A percentile compares a stretch with the other conserved stretches of the same genome.
Evolutionary conservation across 2,329 filamentous ascomycete species (phyloP).

Genomic region (Colletotrichum theobromicola): DNA sequence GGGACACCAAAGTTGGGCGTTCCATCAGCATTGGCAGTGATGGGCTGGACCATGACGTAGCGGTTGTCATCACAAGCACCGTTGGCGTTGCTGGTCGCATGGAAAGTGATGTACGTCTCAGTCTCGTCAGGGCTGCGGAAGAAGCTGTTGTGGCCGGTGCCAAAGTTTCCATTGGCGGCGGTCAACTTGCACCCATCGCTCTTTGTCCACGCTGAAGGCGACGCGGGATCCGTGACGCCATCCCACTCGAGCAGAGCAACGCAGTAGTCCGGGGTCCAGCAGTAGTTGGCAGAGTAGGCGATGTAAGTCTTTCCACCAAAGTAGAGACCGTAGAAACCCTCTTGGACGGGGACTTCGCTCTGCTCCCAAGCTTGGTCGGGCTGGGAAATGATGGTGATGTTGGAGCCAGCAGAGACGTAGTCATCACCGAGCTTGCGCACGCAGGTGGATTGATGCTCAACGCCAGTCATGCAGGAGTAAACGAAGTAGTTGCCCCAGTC

Average conservation of each 20-base stretch:
- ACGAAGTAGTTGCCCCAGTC: conserved; percentile 55
- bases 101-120: conserved; percentile 61
- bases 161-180: conserved; percentile 61
- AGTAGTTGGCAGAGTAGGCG: conserved; percentile 60
- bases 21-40: conserved; percentile 56
- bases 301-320: conserved; percentile 57
- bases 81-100: conserved; percentile 52
- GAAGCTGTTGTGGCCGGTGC: conserved; percentile 64
- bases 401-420: conserved; percentile 45
- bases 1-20: conserved; percentile 55
- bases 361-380: conserved; percentile 58
- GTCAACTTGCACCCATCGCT: conserved; percentile 53
- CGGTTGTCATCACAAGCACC: conserved; percentile 59
- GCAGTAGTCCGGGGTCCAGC: conserved; percentile 60
- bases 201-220: conserved; percentile 54
- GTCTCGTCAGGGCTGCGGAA: conserved; percentile 60
- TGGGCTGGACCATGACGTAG: conserved; percentile 57
- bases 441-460: conserved; percentile 40
- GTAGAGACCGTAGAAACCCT: conserved; percentile 60
- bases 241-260: conserved; percentile 60
- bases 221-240: conserved; percentile 51
- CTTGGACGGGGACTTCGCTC: conserved; percentile 55
- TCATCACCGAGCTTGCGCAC: conserved; percentile 44
- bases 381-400: conserved; percentile 52
- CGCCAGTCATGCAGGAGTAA: conserved; percentile 56